Conservation (phyloP, 495 filamentous ascomycete species). For the Gamarada debralockiae region DNA sequence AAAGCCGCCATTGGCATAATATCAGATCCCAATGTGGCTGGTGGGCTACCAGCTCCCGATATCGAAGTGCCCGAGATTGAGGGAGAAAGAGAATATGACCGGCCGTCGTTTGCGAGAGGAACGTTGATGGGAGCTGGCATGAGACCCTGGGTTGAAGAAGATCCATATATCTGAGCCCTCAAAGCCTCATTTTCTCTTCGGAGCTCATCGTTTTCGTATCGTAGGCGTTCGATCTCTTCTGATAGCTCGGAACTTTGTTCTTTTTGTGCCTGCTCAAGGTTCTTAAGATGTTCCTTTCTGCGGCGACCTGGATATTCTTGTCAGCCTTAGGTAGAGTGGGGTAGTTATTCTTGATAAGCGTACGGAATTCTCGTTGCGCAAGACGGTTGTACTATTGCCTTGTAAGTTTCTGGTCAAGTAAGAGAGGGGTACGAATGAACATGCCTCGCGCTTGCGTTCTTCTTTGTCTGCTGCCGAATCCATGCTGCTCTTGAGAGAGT, state of each 20-base stretch:
- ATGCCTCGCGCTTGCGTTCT: conserved; percentile 30
- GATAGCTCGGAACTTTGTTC: conserved; percentile 31
- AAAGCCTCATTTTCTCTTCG: conserved; percentile 30
- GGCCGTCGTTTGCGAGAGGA: conserved; percentile 12
- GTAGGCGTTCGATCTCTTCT: conserved; percentile 33
- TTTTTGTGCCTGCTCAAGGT: conserved; percentile 31
- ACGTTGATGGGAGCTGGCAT: conserved; percentile 12
- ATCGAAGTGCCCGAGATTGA: conserved; percentile 24
- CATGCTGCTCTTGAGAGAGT: conserved; percentile 19
- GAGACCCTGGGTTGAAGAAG: conserved; percentile 17
- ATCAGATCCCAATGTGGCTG: conserved; percentile 22
- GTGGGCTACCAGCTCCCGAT: conserved; percentile 24
- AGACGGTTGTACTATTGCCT: conserved; percentile 27
- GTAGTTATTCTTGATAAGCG: background rate
- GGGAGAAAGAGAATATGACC: conserved; percentile 25
- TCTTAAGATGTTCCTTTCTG: conserved; percentile 36
- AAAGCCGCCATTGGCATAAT: conserved; percentile 27
- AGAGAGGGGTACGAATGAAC: background rate
- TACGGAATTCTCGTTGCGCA: conserved; percentile 33
- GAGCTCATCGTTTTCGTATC: conserved; percentile 29
- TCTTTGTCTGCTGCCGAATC: conserved; percentile 26
- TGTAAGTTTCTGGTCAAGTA: background rate
- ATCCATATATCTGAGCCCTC: conserved; percentile 24
- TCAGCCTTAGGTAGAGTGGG: background rate
- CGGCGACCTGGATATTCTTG: conserved; percentile 24